Evolutionary conservation across 768 basidiomycete species (phyloP).

Genomic region (Pulveroboletus sp.): DNA sequence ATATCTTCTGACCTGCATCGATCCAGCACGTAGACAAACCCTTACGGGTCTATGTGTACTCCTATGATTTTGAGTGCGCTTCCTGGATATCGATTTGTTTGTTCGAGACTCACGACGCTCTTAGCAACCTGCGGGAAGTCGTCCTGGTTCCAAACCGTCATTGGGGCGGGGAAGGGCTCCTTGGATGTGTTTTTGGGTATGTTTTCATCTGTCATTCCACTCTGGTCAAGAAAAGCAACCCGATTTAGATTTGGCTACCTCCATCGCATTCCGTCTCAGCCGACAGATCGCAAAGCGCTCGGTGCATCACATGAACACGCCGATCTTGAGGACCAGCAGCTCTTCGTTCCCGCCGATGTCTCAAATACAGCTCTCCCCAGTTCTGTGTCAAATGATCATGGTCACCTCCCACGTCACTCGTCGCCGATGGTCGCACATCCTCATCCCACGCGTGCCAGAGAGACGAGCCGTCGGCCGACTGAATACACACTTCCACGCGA

Average conservation of each 20-base stretch:
- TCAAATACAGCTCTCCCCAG: not conserved
- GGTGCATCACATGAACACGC: constrained; percentile 47
- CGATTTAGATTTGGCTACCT: constrained; percentile 74
- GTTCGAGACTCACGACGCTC: constrained; percentile 7
- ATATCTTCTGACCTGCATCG: constrained; percentile 1
- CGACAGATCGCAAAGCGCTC: constrained; percentile 54
- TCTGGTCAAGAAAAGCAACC: constrained; percentile 3
- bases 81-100: not conserved
- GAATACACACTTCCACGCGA: constrained; percentile 15
- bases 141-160: constrained; percentile 93
- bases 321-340: constrained; percentile 57
- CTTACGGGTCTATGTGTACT: constrained; percentile 91
- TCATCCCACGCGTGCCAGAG: constrained; percentile 23
- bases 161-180: constrained; percentile 94
- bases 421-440: constrained; percentile 26
- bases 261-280: constrained; percentile 86
- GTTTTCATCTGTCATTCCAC: constrained; percentile 23
- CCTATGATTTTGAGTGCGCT: constrained; percentile 90
- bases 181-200: constrained; percentile 95
- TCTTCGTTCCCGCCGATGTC: constrained; percentile 71
- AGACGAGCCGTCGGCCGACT: constrained; percentile 12
- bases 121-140: constrained; percentile 85
- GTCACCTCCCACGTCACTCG: constrained; percentile 7
- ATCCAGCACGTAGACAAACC: constrained; percentile 89
- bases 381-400: constrained; percentile 5